Base-by-base conservation (phyloP, 768 basidiomycete genomes). In the Leccinum obscurum region DNA sequence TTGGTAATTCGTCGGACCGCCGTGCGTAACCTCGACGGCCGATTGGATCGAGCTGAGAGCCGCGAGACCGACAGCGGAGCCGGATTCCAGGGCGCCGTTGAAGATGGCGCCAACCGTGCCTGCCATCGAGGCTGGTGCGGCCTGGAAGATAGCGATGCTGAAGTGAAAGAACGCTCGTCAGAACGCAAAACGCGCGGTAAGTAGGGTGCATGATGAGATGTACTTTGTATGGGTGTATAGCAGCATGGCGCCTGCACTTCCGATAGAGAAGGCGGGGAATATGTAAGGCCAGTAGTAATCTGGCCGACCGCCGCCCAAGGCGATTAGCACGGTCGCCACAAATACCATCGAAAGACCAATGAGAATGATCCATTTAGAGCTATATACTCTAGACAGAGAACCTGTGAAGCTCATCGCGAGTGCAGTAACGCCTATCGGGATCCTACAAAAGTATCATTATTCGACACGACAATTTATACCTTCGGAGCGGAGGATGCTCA, bases 51-150 rank as follows among this genome's bases (percentile, higher is more conserved):
- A 79, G 34, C 70, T 78, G 28, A 83, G 75, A 26, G 77, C 76
- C 14, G 85, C 81, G 28, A 81, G 70, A 20, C 81, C 83, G 24
- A 82, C 72, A 6, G 85, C 84, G 6, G 77, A 77, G 37, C 83
- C 83, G 57, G 82, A 72, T 67, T 86, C 81, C 4, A 84, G 76
- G 14, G 80, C 80, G n/a, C 78, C 77, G 59, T 82, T 83, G 75
- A 83, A 83, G 48, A 86, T 79, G 17, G 84, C 85, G n/a, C 82
- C 82, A 11, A 84, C 77, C 6, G 80, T 81, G 39, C 85, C 84
- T 4, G 82, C 77, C 66, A 81, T 78, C n/a, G 75, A 73, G 4
- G 79, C 60, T 6, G 83, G 83, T 5, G 77, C 78, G 34, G 76
- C 77, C 60, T 75, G 77, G 70, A 85, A 78, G 41, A 85, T 76